These are phyloP conservation scores for Larix kaempferi DNA, from an alignment of 75 land plant species.

Conservation along the genomic window DNA sequence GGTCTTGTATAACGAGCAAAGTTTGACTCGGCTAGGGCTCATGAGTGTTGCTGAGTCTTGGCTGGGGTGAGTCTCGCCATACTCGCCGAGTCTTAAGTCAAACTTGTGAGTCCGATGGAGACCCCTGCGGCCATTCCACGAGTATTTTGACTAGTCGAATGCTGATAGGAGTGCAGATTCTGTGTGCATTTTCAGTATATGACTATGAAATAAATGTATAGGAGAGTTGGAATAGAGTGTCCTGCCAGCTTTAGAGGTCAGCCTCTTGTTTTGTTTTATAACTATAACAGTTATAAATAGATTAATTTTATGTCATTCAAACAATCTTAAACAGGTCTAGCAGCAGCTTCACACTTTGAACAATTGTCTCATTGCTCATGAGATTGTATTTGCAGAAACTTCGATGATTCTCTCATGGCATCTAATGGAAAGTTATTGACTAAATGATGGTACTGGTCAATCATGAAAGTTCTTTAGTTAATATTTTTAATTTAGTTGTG, in stretches of 20 bases:
- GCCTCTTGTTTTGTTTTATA: neutral
- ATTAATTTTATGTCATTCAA: neutral
- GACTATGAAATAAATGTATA: neutral
- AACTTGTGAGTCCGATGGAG: no score
- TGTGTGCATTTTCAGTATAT: neutral
- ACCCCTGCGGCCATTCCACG: no score
- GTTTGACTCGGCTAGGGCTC: no score
- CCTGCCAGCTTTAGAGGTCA: no score
- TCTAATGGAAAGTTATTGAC: neutral
- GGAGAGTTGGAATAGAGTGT: neutral
- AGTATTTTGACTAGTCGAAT: no score
- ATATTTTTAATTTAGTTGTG: constrained; percentile 4
- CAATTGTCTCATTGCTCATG: neutral
- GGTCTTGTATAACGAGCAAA: no score
- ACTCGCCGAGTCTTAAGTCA: no score
- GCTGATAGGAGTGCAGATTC: no score
- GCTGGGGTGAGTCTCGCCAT: no score
- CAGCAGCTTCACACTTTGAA: neutral
- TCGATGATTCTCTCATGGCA: neutral
- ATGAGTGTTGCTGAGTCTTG: no score
- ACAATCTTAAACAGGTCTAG: neutral
- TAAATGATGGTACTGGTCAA: neutral
- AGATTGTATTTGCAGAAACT: neutral
- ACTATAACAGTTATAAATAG: neutral
- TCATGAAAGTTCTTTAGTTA: neutral